Evolutionary conservation across 2,329 filamentous ascomycete species (phyloP), one percentile per base, ranked within the genome.

Genomic region (Aspergillus sp.): DNA sequence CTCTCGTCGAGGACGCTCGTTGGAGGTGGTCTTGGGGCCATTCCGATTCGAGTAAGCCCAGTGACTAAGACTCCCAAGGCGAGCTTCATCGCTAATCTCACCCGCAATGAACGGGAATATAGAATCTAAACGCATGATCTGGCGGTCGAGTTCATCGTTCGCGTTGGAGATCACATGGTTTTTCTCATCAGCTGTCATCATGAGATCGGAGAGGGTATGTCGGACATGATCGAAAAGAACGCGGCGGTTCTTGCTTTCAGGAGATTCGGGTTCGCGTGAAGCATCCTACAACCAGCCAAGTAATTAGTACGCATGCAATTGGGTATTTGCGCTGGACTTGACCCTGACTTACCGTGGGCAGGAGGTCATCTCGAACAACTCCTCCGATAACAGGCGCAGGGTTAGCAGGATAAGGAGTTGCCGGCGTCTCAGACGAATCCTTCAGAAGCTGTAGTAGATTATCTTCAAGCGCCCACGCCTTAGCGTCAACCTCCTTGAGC

Each of bases 401-500:
- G 57, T 73, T 68, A 8, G 64, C 54, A 49, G 73, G 72, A 55
- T 64, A 68, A 46, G 70, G 66, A 54, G 71, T 66, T n/a, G 68
- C 64, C 61, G 70, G 68, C 33, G 70, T 71, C 54, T 75, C 68
- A 9, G 66, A 70, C 6, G 74, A 70, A 23, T 59, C 59, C 58
- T 73, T 82, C 66, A 96, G 85, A 61, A 96, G 82, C 70, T 89
- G 84, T 70, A 89, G 87, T 58, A 99, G 83, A 69, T 88, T 84
- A 67, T 95, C 89, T 73, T 96, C 91, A 6, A 95, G 90, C 24
- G 87, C 87, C 76, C 93, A 95, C 63, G 96, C 90, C 78, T 99
- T 99, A 62, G 93, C 93, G 79, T 99, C 95, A 48, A 98, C 95
- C 78, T 99, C 95, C 75, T 97, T 97, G 66, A 99, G 82, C 56